Conservation (phyloP, 2,329 filamentous ascomycete genomes). For the Apiospora malaysiana region DNA sequence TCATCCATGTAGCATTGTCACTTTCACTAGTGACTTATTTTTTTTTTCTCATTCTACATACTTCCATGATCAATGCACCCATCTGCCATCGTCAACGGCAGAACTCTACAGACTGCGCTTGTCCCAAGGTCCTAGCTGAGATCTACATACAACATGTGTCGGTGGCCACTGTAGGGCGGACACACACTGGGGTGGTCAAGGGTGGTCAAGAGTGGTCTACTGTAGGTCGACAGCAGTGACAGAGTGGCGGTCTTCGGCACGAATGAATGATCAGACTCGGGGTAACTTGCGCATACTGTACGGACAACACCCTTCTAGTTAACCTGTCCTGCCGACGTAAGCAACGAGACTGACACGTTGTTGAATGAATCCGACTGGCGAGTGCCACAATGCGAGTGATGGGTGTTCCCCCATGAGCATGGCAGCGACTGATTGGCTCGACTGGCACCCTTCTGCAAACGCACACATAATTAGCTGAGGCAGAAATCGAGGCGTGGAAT, state of each 20-base stretch:
- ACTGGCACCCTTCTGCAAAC: neutral
- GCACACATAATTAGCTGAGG: constrained; percentile 4
- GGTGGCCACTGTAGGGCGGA: constrained; percentile 17
- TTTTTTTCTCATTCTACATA: neutral
- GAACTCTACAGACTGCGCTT: constrained; percentile 4
- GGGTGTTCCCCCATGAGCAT: constrained; percentile 11
- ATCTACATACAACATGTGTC: constrained; percentile 15
- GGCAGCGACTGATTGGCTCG: constrained; percentile 5
- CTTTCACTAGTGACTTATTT: neutral
- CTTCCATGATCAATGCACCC: constrained; percentile 11
- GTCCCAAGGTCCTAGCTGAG: constrained; percentile 13
- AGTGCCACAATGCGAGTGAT: constrained; percentile 18
- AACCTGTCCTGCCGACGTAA: constrained; percentile 12
- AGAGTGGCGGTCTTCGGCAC: constrained; percentile 10
- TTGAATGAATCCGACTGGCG: constrained; percentile 9
- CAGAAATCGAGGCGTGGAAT: constrained; percentile 11
- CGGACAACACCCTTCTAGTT: neutral
- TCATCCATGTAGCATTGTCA: constrained; percentile 14
- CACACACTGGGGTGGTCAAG: neutral
- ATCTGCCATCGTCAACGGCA: constrained; percentile 10
- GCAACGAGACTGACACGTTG: constrained; percentile 13
- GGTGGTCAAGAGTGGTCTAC: too few relatives aligned
- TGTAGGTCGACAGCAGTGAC: constrained; percentile 7
- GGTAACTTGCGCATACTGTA: constrained; percentile 7
- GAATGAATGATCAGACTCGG: constrained; percentile 5